These are phyloP conservation scores for Voacanga thouarsii DNA, from an alignment of 257 asterid genomes.

Conservation along the genomic window DNA sequence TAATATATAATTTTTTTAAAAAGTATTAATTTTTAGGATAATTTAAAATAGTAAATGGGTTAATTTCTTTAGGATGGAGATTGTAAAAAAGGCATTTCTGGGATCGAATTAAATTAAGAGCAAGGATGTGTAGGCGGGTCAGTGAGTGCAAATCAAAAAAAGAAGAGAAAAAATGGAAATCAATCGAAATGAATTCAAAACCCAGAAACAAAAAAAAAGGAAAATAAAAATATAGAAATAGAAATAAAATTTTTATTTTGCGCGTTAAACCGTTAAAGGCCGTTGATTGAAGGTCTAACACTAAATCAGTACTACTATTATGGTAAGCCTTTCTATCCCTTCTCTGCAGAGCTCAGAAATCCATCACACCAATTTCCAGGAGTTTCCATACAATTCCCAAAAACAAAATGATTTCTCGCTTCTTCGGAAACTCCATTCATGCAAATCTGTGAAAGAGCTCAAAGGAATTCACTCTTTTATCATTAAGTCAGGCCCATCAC, in stretches of 20 bases:
- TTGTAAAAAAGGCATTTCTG: no score
- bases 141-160: no score
- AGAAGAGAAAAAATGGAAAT: no score
- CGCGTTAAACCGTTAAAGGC: background rate
- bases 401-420: conserved; percentile 8
- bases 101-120: no score
- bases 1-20: no score
- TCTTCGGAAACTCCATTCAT: conserved; percentile 21
- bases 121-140: no score
- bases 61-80: no score
- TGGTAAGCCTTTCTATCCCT: background rate
- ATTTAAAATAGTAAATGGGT: no score
- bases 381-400: conserved; percentile 8
- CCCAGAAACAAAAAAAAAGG: no score
- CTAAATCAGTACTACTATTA: background rate
- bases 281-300: background rate
- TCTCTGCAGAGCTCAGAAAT: conserved; percentile 3
- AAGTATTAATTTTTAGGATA: no score
- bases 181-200: no score
- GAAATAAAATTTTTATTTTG: background rate
- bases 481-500: conserved; percentile 29
- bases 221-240: no score
- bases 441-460: conserved; percentile 34
- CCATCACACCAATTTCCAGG: background rate
- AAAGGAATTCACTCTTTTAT: conserved; percentile 28